Base-by-base conservation (phyloP, 257 asterid genomes). In the Nicotiana obtusifolia region DNA sequence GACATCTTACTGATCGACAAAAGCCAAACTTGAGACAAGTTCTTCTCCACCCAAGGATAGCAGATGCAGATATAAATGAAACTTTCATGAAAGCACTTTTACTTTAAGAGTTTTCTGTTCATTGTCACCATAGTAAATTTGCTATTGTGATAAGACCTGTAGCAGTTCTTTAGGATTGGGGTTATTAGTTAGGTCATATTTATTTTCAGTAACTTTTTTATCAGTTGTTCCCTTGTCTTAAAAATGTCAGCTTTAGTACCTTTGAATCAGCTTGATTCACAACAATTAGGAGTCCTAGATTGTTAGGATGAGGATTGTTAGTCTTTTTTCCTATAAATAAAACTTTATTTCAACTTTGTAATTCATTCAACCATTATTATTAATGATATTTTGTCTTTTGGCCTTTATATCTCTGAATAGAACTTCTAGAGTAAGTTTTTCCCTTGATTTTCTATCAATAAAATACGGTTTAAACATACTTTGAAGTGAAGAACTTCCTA, bases 401-500 rank as follows among this genome's bases (percentile, higher is more conserved):
- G 60, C 78, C 47, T 73, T 44, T 59, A 22, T 44, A 5, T 20
- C 47, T 71, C 37, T 44, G 37, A 22, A 37, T 44, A 44, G 78
- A 73, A 47, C 2, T 73, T 73, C 78, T 47, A 73, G 61, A 20
- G 78, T 47, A 20, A 47, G 44, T 31, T 69, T 41, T 68, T 17
- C 53, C 31, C 41, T 68, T 19, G 41, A 47, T 68, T 69, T 37
- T 52, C 57, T 69, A 69, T 52, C 19, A 67, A 19, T 33, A 33
- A 35, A 67, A 33, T n/a, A 20, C 31, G 6, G 20, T 7, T 69
- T 41, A 47, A 19, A 41, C 77, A 41, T 69, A 31, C 57, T 69
- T 69, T 41, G 77, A 69, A 69, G 77, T 37, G 41, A 69, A 41
- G 77, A 41, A 69, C 57, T 41, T 41, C n/a, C 33, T 69, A 69